phyloP scores from a whole-genome alignment of 192 early-diverging fungal genomes.

The Entomortierella chlamydospora region DNA sequence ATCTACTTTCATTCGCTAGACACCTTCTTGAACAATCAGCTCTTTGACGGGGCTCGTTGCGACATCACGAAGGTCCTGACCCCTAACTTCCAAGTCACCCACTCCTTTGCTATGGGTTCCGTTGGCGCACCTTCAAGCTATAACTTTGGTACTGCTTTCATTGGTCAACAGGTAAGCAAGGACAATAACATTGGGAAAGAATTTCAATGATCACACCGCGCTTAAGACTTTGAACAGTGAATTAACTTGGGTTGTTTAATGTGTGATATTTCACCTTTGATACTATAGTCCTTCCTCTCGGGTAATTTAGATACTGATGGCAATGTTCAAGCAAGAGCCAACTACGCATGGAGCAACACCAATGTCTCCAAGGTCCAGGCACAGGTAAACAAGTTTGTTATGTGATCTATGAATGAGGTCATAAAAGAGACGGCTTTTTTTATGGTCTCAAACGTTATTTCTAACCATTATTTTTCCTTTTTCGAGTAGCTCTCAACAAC shows the following conservation, averaged over 20 bases:
- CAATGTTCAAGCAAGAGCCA: conserved; percentile 82
- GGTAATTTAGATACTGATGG: conserved; percentile 96
- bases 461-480: not conserved
- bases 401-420: not conserved
- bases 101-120: conserved; percentile 90
- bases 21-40: conserved; percentile 84
- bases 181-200: not conserved
- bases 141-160: conserved; percentile 92
- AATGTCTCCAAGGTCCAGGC: conserved; percentile 74
- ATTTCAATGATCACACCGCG: not conserved
- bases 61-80: conserved; percentile 93
- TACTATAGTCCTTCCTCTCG: conserved; percentile 82
- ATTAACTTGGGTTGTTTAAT: too few species aligned
- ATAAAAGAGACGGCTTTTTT: not conserved
- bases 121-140: conserved; percentile 85
- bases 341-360: conserved; percentile 83
- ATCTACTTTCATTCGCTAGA: conserved; percentile 48
- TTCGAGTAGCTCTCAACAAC: conserved; percentile 66
- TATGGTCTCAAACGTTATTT: not conserved
- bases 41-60: conserved; percentile 95
- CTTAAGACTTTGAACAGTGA: not conserved
- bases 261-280: not conserved
- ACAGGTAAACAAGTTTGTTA: conserved; percentile 49
- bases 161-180: conserved; percentile 70
- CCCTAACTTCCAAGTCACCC: conserved; percentile 94